Base-by-base conservation (phyloP, 164 flowering plant genomes). In the Piper longum region DNA sequence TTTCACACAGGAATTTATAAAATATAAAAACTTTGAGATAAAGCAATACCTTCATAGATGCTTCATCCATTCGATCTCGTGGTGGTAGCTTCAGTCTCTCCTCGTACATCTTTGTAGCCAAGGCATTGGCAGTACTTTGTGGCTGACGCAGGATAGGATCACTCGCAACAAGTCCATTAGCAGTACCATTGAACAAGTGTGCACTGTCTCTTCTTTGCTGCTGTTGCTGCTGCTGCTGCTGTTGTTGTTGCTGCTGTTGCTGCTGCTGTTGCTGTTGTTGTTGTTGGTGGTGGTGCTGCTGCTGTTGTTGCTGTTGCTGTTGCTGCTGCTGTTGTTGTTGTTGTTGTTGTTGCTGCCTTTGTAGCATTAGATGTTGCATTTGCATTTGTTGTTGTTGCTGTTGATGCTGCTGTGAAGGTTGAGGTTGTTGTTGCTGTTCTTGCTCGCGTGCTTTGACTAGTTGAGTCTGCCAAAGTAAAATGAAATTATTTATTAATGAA, bases 41-140 rank as follows among this genome's bases (percentile, higher is more conserved):
- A 63, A 63, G 4, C 36, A 26, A 26, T 62, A 89, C 98, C 85
- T 93, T 93, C 71, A 93, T 74, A n/a, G 96, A 73, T 42, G 89
- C 85, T 74, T 93, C 99, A 69, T 89, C 99, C 74, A 93, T 62
- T 60, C 88, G 71, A 75, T 93, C 98, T 70, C 98, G 83, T 70
- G 36, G 36, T 14, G 98, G 95, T 59, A 81, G 59, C 73, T 93
- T 93, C 48, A 89, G 67, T 16, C 79, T 79, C 52, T 93, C 96
- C 80, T 90, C 99, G 36, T 93, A 93, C 92, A 90, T 83, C 73
- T 88, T 93, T 59, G 95, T 80, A 19, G 97, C 99, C 82, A 93
- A 54, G n/a, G 87, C 90, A 82, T 80, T 93, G 18, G 91, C 97
- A 26, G 36, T 26, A 55, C 83, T 85, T 44, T 89, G 71, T 67